A percentile compares a stretch with the other conserved stretches of the same genome.
These are phyloP conservation scores for Adansonia madagascariensis DNA, from an alignment of 441 rosid species.

Conservation along the genomic window DNA sequence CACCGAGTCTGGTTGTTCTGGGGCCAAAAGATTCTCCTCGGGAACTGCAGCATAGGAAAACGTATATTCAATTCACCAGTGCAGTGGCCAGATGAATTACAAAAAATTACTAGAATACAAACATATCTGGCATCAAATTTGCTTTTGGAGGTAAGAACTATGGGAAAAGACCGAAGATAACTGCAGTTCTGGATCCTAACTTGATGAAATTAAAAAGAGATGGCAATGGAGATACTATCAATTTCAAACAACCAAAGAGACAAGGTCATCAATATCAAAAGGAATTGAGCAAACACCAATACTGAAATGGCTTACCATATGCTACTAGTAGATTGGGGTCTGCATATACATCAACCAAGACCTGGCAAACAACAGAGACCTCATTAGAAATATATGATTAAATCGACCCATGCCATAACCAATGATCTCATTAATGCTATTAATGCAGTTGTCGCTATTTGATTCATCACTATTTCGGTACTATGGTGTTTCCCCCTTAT, in stretches of 20 bases:
- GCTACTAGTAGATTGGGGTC: conserved; percentile 85
- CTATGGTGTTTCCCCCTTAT: background rate
- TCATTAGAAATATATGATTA: conserved; percentile 1
- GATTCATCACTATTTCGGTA: no score
- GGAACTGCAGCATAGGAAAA: conserved; percentile 62
- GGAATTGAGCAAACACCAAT: conserved; percentile 15
- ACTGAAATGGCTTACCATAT: conserved; percentile 58
- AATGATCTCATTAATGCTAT: background rate
- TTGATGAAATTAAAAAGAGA: background rate
- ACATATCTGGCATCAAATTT: background rate
- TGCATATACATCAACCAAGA: conserved; percentile 73
- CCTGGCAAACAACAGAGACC: conserved; percentile 47
- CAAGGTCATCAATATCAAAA: background rate
- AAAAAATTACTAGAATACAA: background rate
- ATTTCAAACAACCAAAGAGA: conserved; percentile 5
- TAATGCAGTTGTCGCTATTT: background rate
- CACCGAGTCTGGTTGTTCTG: conserved; percentile 68
- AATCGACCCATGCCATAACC: background rate
- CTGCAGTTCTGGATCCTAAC: background rate
- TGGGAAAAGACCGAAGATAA: background rate
- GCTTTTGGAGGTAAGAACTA: background rate
- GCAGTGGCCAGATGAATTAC: conserved; percentile 13
- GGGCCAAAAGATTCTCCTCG: conserved; percentile 77
- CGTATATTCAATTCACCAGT: conserved; percentile 10
- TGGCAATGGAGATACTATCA: background rate